These are phyloP conservation scores for Sclerotinia glacialis DNA, from an alignment of 2,329 filamentous ascomycete genomes.

Conservation along the genomic window DNA sequence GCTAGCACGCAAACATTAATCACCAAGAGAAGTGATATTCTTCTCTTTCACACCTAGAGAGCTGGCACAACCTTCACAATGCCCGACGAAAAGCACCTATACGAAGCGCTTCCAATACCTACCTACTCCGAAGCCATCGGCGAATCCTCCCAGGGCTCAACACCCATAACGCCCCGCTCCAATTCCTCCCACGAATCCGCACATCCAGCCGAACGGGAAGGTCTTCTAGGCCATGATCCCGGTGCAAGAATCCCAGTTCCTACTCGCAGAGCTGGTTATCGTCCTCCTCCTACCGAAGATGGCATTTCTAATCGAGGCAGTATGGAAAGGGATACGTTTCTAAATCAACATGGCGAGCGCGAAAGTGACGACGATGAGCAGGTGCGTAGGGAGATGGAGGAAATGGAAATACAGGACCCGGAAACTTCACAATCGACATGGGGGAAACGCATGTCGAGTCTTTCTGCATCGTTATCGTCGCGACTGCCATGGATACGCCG, in stretches of 20 bases:
- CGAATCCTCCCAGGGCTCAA: conserved; percentile 58
- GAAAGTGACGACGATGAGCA: conserved; percentile 53
- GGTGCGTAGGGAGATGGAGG: conserved; percentile 78
- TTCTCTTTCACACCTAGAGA: neutral
- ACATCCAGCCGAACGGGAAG: conserved; percentile 73
- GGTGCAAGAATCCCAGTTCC: conserved; percentile 42
- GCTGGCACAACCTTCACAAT: conserved; percentile 29
- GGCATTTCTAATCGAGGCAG: conserved; percentile 48
- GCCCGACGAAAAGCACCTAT: conserved; percentile 54
- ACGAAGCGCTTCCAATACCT: conserved; percentile 69
- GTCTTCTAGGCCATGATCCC: conserved; percentile 60
- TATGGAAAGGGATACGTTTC: conserved; percentile 41
- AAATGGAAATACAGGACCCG: conserved; percentile 82
- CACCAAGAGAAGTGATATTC: conserved; percentile 15
- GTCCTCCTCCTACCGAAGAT: conserved; percentile 76
- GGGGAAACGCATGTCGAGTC: conserved; percentile 41
- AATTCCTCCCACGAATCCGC: conserved; percentile 53
- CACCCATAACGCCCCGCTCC: conserved; percentile 57
- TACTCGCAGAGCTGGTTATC: conserved; percentile 60
- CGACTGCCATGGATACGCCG: conserved; percentile 39
- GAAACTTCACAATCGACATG: conserved; percentile 42
- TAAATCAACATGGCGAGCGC: conserved; percentile 53
- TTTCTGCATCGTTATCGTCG: conserved; percentile 36
- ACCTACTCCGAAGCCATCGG: conserved; percentile 79
- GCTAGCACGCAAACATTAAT: conserved; percentile 8